These are phyloP conservation scores for Rosa persica DNA, from an alignment of 306 rosid genomes.

Conservation along the genomic window DNA sequence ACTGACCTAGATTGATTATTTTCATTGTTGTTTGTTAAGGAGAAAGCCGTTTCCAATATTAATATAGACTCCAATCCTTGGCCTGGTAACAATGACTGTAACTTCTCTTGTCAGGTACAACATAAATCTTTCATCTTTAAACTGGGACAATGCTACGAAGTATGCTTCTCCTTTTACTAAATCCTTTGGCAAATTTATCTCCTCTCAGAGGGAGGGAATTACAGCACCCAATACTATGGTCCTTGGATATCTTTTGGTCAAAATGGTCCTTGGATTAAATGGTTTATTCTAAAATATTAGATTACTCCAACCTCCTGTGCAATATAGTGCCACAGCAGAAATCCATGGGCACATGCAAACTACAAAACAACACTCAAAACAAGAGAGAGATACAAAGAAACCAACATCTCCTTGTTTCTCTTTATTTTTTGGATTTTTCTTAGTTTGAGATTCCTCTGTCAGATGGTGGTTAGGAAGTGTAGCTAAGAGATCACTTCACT, in stretches of 20 bases:
- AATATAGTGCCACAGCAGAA: neutral
- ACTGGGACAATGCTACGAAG: neutral
- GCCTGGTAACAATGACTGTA: neutral
- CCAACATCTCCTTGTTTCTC: neutral
- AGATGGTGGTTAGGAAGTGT: neutral
- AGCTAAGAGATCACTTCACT: neutral
- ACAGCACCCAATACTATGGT: neutral
- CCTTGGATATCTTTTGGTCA: neutral
- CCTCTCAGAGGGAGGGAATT: neutral
- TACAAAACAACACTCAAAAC: neutral
- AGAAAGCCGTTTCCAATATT: neutral
- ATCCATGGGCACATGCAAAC: neutral
- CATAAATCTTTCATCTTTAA: neutral
- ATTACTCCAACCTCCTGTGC: neutral
- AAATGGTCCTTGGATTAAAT: neutral
- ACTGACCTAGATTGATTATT: neutral
- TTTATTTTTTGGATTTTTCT: neutral
- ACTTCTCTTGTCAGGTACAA: neutral
- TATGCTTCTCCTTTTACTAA: neutral
- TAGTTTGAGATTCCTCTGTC: neutral
- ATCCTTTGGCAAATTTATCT: neutral
- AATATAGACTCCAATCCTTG: constrained; percentile 1
- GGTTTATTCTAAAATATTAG: neutral
- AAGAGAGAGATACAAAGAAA: neutral
- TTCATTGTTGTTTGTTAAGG: neutral